Evolutionary conservation across 2,329 filamentous ascomycete species (phyloP).

Genomic region (Monosporascus sp.): DNA sequence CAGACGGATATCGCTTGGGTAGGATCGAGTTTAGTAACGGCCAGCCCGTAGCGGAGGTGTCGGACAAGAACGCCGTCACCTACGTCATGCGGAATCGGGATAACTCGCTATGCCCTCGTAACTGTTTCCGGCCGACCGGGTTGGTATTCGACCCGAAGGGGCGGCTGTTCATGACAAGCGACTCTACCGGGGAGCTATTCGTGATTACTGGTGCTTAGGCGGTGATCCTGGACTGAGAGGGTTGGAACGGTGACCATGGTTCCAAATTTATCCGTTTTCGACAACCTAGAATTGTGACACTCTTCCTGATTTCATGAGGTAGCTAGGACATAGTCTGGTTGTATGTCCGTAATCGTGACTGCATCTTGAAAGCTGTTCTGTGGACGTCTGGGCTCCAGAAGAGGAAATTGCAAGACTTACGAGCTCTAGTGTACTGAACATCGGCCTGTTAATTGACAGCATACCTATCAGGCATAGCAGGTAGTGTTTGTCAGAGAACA

Average conservation of each 20-base stretch:
- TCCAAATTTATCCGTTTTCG: not conserved
- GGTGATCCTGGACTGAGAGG: not conserved
- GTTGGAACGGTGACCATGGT: not conserved
- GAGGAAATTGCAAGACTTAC: no score
- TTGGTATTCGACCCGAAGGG: constrained; percentile 33
- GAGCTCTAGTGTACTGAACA: no score
- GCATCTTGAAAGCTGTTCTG: not conserved
- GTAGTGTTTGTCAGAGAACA: no score
- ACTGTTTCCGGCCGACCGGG: constrained; percentile 59
- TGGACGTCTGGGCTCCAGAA: no score
- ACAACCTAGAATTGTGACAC: not conserved
- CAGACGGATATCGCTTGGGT: constrained; percentile 13
- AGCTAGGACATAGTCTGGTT: not conserved
- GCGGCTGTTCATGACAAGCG: constrained; percentile 11
- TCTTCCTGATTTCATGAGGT: not conserved
- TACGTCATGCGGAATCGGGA: constrained; percentile 53
- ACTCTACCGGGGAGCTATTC: constrained; percentile 10
- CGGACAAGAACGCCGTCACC: constrained; percentile 41
- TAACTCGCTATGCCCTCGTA: constrained; percentile 44
- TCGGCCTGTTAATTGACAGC: no score
- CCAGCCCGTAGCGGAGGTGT: constrained; percentile 31
- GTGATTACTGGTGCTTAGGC: constrained; percentile 1
- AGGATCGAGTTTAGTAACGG: constrained; percentile 37
- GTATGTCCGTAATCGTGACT: not conserved
- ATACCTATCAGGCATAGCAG: no score